phyloP scores from a whole-genome alignment of 352 stramenopile species.

The Globisporangium barbulae region DNA sequence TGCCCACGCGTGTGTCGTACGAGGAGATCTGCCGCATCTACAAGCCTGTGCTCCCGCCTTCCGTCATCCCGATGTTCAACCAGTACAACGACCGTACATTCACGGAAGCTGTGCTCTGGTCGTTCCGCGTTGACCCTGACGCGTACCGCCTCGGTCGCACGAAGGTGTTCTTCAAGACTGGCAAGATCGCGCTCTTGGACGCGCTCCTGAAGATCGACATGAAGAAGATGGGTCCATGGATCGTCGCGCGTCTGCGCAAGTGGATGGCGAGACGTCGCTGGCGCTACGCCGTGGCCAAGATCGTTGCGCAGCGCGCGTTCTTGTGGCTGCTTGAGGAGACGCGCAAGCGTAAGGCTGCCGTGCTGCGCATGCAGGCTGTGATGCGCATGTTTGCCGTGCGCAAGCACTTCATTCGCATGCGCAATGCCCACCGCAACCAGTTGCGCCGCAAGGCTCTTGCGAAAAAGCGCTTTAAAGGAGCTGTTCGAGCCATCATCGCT shows the following conservation, averaged over 20 bases:
- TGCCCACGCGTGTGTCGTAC: constrained; percentile 88
- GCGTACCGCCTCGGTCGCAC: constrained; percentile 87
- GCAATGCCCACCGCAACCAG: constrained; percentile 64
- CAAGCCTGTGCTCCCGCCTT: constrained; percentile 70
- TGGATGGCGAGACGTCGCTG: constrained; percentile 82
- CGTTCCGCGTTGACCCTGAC: constrained; percentile 84
- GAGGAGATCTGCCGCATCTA: constrained; percentile 88
- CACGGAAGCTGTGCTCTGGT: constrained; percentile 88
- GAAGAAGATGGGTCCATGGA: constrained; percentile 89
- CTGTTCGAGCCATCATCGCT: constrained; percentile 59
- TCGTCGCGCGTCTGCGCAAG: constrained; percentile 78
- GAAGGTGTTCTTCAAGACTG: constrained; percentile 92
- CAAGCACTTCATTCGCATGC: constrained; percentile 75
- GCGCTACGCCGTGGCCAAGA: constrained; percentile 83
- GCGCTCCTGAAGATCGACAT: constrained; percentile 86
- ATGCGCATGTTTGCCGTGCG: constrained; percentile 85
- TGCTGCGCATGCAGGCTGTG: constrained; percentile 81
- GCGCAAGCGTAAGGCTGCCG: constrained; percentile 63
- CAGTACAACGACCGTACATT: constrained; percentile 85
- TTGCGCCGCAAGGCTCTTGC: constrained; percentile 63
- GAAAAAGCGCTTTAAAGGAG: constrained; percentile 68
- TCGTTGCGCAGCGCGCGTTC: constrained; percentile 81
- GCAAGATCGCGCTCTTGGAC: constrained; percentile 87
- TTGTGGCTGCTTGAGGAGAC: constrained; percentile 77
- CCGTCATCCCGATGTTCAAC: constrained; percentile 76